Evolutionary conservation across 148 eudicot genomes (phyloP).

Genomic region (Vaccinium corymbosum): DNA sequence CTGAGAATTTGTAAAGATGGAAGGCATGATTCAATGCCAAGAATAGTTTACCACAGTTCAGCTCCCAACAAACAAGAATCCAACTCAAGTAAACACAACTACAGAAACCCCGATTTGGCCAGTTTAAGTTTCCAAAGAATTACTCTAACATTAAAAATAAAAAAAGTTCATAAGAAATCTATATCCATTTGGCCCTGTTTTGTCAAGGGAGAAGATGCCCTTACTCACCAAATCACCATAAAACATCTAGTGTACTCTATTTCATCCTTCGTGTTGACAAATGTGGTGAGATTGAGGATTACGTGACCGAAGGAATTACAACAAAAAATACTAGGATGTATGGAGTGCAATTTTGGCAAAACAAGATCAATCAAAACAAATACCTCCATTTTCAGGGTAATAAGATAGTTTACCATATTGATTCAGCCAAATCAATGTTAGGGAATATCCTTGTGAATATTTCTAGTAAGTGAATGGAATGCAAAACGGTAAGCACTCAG

Average conservation of each 20-base stretch:
- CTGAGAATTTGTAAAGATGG: slow-evolving; percentile 7
- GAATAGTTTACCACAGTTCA: not conserved
- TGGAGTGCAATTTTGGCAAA: too few relatives aligned
- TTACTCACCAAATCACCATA: not conserved
- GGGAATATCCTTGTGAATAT: too few relatives aligned
- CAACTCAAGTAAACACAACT: not conserved
- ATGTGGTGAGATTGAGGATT: too few relatives aligned
- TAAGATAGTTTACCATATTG: too few relatives aligned
- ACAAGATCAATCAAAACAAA: too few relatives aligned
- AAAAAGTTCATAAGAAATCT: not conserved
- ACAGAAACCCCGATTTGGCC: not conserved
- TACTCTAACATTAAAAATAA: too few relatives aligned
- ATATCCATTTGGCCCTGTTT: not conserved
- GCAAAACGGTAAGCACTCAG: not conserved
- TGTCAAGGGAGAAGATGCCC: too few relatives aligned
- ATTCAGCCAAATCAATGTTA: too few relatives aligned
- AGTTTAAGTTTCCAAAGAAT: not conserved
- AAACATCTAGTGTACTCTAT: not conserved
- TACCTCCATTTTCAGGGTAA: too few relatives aligned
- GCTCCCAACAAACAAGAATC: slow-evolving; percentile 2
- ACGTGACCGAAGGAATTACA: too few relatives aligned
- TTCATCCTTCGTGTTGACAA: not conserved
- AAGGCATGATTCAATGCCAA: not conserved
- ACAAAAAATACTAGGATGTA: too few relatives aligned
- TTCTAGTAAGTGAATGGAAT: too few relatives aligned